Evolutionary conservation across 768 basidiomycete species (phyloP).

Genomic region (Exidia glandulosa): DNA sequence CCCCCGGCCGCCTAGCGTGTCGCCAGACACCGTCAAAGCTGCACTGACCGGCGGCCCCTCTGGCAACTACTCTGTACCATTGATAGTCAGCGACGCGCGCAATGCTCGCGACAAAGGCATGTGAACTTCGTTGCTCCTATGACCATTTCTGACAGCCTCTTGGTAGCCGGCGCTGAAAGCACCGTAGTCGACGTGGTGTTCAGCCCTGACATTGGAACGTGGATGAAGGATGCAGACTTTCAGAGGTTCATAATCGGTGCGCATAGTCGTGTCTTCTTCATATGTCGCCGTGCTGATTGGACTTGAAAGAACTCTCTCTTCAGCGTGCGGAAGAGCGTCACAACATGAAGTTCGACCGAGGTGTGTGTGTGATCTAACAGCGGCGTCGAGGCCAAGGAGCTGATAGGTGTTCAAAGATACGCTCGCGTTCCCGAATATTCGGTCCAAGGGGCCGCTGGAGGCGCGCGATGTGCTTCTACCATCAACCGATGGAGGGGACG

Average conservation of each 20-base stretch:
- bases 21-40: conserved; percentile 35
- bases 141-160: background rate
- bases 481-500: too few species aligned
- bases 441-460: conserved; percentile 57
- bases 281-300: conserved; percentile 3
- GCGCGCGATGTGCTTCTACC: conserved; percentile 51
- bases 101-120: conserved; percentile 62
- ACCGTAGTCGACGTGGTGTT: conserved; percentile 68
- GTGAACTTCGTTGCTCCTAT: conserved; percentile 3
- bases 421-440: conserved; percentile 65
- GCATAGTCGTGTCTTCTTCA: conserved; percentile 10
- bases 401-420: conserved; percentile 30
- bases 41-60: conserved; percentile 40
- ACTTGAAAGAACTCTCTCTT: conserved; percentile 9
- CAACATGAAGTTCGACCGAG: conserved; percentile 8
- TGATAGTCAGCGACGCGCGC: conserved; percentile 54
- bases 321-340: conserved; percentile 8
- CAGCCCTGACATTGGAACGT: conserved; percentile 46
- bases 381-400: conserved; percentile 6
- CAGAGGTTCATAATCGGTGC: conserved; percentile 60
- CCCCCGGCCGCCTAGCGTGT: conserved; percentile 40
- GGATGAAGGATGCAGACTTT: conserved; percentile 53
- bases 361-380: conserved; percentile 3
- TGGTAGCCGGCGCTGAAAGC: conserved; percentile 53
- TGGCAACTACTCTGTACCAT: conserved; percentile 53